Evolutionary conservation across 352 stramenopile species (phyloP), one percentile per base, ranked within the genome.

Genomic region (Phytophthora niederhauseri): DNA sequence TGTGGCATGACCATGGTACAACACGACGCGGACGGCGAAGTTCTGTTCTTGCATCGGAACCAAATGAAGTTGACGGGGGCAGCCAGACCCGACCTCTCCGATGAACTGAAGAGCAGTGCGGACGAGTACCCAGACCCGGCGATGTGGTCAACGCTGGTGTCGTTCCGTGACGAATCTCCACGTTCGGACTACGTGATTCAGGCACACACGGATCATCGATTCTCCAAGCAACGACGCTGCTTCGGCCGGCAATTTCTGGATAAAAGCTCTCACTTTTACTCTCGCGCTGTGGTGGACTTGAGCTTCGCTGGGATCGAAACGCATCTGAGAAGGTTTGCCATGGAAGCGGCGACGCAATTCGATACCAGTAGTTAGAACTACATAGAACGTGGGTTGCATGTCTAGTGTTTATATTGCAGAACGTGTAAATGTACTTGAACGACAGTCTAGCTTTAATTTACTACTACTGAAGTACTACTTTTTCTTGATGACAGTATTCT

Each of bases 1-100:
- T 93, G 83, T 36, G 85, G 85, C 8, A 82, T 85, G 71, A 87
- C 82, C 20, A 92, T 92, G 84, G 80, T 86, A 5, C 83, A 93
- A 67, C 80, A 77, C 49, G 83, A 90, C 51, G 45, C 64, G 1
- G 53, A 61, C 0, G 80, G 78, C 14, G 64, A 85, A 6, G 56
- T 85, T 8, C 50, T 92, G 2, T 93, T 91, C 58, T 64, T 93
- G 5, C 85, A 93, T 57, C 80, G 85, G 15, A 93, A 93, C 24
- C 78, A 76, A 11, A 70, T 74, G 61, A 93, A 93, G 63, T 66
- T 93, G 19, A 49, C 75, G 11, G 69, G 68, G 17, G 54, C 72
- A 17, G 28, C 62, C 41, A 66, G 68, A 43, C 52, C 70, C 5
- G 34, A 53, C 45, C 68, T 68, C 43, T 34, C 20, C 4, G 8